Evolutionary conservation across 2,329 filamentous ascomycete species (phyloP).

Genomic region (Huntiella bhutanensis): DNA sequence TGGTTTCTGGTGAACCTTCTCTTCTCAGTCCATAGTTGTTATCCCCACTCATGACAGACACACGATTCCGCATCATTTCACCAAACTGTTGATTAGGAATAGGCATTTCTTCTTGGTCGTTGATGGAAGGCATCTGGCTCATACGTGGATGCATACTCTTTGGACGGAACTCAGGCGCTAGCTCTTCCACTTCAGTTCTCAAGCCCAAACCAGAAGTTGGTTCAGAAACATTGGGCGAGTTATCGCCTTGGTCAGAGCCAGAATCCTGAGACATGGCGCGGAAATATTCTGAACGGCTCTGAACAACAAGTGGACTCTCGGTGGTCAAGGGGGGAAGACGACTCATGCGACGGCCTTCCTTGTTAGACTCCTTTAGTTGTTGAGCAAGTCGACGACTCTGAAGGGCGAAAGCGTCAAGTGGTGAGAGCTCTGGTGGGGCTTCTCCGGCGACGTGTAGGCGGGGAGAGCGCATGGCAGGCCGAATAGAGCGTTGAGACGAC

Average conservation of each 20-base stretch:
- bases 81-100: conserved; percentile 7
- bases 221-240: conserved; percentile 13
- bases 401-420: conserved; percentile 83
- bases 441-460: conserved; percentile 62
- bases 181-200: conserved; percentile 38
- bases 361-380: conserved; percentile 64
- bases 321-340: conserved; percentile 67
- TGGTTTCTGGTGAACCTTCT: conserved; percentile 33
- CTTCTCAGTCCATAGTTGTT: conserved; percentile 31
- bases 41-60: conserved; percentile 1
- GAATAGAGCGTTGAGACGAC: conserved; percentile 25
- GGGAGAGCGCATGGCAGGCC: conserved; percentile 46
- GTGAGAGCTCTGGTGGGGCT: conserved; percentile 74
- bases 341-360: conserved; percentile 61
- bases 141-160: conserved; percentile 58
- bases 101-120: conserved; percentile 14
- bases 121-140: conserved; percentile 38
- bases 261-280: conserved; percentile 52
- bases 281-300: conserved; percentile 64
- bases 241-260: conserved; percentile 17
- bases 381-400: conserved; percentile 76
- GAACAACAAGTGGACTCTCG: conserved; percentile 57
- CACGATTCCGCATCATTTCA: conserved; percentile 10
- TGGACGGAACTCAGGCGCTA: conserved; percentile 37
- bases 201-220: conserved; percentile 25